Evolutionary conservation across 805 yeast species (phyloP).

Genomic region (Pichia exigua): DNA sequence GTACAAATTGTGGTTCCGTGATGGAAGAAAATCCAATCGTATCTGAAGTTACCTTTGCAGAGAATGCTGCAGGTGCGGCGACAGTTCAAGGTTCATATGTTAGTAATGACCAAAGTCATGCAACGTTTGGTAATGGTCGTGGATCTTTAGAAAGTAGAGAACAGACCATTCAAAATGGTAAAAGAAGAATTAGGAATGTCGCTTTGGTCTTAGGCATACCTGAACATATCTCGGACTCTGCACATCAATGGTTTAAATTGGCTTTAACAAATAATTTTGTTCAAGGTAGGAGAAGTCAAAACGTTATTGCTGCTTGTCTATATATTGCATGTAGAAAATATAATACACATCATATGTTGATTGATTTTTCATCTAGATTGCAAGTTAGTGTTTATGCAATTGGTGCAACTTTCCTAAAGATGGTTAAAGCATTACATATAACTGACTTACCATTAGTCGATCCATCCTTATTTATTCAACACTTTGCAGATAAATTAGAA

Average conservation of each 20-base stretch:
- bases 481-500: constrained; percentile 81
- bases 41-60: constrained; percentile 91
- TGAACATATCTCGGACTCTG: constrained; percentile 78
- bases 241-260: constrained; percentile 79
- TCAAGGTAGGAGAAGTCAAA: constrained; percentile 94
- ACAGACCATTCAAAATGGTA: constrained; percentile 82
- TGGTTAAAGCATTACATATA: constrained; percentile 81
- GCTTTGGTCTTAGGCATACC: constrained; percentile 76
- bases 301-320: constrained; percentile 90
- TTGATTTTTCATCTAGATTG: constrained; percentile 85
- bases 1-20: constrained; percentile 80
- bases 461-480: constrained; percentile 88
- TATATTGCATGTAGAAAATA: constrained; percentile 92
- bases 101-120: constrained; percentile 78
- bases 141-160: constrained; percentile 82
- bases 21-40: constrained; percentile 91
- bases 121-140: constrained; percentile 57
- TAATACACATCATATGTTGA: constrained; percentile 88
- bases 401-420: constrained; percentile 90
- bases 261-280: constrained; percentile 87
- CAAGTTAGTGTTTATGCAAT: constrained; percentile 89
- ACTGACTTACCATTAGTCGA: constrained; percentile 80
- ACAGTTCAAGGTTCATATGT: constrained; percentile 92
- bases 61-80: constrained; percentile 88
- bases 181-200: constrained; percentile 66